These are phyloP conservation scores for Botrytis fabae DNA, from an alignment of 2,329 filamentous ascomycete species.

Conservation along the genomic window DNA sequence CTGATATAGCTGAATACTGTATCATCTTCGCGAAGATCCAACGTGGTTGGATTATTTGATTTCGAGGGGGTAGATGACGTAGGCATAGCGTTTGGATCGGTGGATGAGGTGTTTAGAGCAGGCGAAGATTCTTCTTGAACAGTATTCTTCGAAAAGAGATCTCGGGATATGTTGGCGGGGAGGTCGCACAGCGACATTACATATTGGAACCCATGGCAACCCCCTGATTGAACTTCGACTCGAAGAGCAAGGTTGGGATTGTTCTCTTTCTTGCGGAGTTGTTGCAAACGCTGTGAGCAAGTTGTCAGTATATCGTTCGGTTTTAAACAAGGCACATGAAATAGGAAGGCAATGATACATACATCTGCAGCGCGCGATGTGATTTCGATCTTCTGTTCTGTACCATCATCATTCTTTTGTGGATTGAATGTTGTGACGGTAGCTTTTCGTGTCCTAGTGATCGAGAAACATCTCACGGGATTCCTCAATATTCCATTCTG, in stretches of 20 bases:
- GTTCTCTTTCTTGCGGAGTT: slow-evolving; percentile 58
- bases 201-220: slow-evolving; percentile 98
- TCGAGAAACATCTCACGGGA: slow-evolving; percentile 29
- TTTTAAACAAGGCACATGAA: too few relatives aligned
- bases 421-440: slow-evolving; percentile 62
- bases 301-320: background rate
- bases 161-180: slow-evolving; percentile 42
- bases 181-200: slow-evolving; percentile 80
- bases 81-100: slow-evolving; percentile 29
- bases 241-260: slow-evolving; percentile 86
- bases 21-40: slow-evolving; percentile 69
- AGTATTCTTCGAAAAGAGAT: background rate
- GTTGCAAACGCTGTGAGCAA: slow-evolving; percentile 40
- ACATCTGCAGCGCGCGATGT: slow-evolving; percentile 80
- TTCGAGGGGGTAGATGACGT: background rate
- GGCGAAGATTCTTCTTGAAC: slow-evolving; percentile 26
- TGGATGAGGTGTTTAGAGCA: slow-evolving; percentile 28
- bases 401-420: slow-evolving; percentile 76
- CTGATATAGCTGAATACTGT: slow-evolving; percentile 74
- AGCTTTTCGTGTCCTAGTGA: slow-evolving; percentile 13
- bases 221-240: slow-evolving; percentile 87
- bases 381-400: slow-evolving; percentile 81
- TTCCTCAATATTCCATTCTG: background rate
- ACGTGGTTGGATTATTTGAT: slow-evolving; percentile 26
- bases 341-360: slow-evolving; percentile 36